Evolutionary conservation across 768 basidiomycete genomes (phyloP).

Genomic region (Thelephora ganbajun): DNA sequence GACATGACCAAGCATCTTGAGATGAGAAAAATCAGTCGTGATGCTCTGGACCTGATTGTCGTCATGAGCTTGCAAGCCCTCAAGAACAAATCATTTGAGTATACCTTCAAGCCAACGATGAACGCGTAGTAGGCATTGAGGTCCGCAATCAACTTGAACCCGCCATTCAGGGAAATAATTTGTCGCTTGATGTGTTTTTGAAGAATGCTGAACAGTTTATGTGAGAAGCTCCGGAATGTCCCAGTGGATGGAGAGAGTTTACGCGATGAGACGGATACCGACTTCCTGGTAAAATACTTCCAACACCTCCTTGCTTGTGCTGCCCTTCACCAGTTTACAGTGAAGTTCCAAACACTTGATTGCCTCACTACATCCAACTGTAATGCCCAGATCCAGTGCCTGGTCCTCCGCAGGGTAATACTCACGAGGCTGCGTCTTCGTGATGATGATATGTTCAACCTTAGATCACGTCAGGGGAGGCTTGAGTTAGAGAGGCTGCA

Average conservation of each 20-base stretch:
- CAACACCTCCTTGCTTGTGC: constrained; percentile 88
- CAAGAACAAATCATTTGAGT: background rate
- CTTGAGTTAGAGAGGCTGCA: background rate
- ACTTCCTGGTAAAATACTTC: constrained; percentile 99
- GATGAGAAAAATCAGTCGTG: constrained; percentile 77
- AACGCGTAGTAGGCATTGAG: constrained; percentile 89
- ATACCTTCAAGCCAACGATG: constrained; percentile 71
- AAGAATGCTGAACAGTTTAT: constrained; percentile 45
- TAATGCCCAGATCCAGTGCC: constrained; percentile 72
- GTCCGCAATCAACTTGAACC: constrained; percentile 93
- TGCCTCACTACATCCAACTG: constrained; percentile 78
- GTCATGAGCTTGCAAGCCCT: background rate
- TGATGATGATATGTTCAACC: constrained; percentile 89
- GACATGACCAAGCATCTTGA: constrained; percentile 96
- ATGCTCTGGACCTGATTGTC: constrained; percentile 52
- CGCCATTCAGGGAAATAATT: constrained; percentile 88
- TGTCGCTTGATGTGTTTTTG: constrained; percentile 96
- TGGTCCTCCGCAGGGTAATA: constrained; percentile 83
- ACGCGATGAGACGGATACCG: constrained; percentile 51
- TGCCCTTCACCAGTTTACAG: constrained; percentile 82
- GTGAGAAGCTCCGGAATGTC: constrained; percentile 1
- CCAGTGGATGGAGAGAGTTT: constrained; percentile 1
- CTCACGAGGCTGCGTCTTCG: constrained; percentile 68
- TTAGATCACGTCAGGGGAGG: constrained; percentile 16
- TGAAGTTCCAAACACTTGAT: constrained; percentile 84